A percentile compares a stretch with the other conserved stretches of the same genome.
Evolutionary conservation across 1,284 basidiomycete species (phyloP).

Genomic region (Schizopora paradoxa): DNA sequence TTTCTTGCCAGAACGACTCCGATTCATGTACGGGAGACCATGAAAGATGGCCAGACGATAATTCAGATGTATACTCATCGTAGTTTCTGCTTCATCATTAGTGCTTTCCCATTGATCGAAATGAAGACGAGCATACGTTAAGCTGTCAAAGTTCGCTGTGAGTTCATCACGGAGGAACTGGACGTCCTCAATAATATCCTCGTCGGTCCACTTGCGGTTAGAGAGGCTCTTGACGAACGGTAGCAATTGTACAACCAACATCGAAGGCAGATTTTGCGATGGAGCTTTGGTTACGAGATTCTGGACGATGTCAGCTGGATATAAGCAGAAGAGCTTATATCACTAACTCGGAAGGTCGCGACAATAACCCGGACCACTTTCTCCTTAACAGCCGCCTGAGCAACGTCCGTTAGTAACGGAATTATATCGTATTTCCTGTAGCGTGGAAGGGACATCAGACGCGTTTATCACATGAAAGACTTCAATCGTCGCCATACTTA

Average conservation of each 20-base stretch:
- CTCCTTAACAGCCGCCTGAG: slow-evolving; percentile 91
- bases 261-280: slow-evolving; percentile 79
- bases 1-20: slow-evolving; percentile 98
- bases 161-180: slow-evolving; percentile 82
- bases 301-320: slow-evolving; percentile 33
- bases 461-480: neutral
- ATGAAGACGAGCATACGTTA: slow-evolving; percentile 59
- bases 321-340: slow-evolving; percentile 1
- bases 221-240: slow-evolving; percentile 84
- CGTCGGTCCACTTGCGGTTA: slow-evolving; percentile 88
- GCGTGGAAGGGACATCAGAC: neutral
- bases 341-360: slow-evolving; percentile 78
- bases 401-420: slow-evolving; percentile 81
- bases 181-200: slow-evolving; percentile 90
- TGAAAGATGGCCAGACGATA: slow-evolving; percentile 84
- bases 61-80: slow-evolving; percentile 92
- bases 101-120: neutral
- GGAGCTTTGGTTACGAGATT: slow-evolving; percentile 86
- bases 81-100: slow-evolving; percentile 62
- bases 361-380: slow-evolving; percentile 96
- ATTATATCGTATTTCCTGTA: slow-evolving; percentile 86
- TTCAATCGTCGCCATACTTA: slow-evolving; percentile 42
- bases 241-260: slow-evolving; percentile 86
- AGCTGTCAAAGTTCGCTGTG: slow-evolving; percentile 73
- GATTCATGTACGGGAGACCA: slow-evolving; percentile 96